These are phyloP conservation scores for Phlegmacium glaucopus DNA, from an alignment of 768 basidiomycete genomes.

Conservation along the genomic window DNA sequence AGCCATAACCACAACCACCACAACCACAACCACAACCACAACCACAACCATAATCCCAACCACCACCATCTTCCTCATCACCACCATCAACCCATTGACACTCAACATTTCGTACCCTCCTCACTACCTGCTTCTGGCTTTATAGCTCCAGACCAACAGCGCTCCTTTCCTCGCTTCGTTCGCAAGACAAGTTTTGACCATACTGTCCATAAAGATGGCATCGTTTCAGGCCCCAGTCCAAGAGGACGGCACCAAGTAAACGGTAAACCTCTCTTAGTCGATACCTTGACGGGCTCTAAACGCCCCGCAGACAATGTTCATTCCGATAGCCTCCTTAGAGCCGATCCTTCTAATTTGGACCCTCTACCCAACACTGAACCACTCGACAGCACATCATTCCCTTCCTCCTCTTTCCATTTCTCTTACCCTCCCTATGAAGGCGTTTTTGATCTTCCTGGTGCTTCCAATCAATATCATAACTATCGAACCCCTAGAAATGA, in stretches of 20 bases:
- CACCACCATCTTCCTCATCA: conserved; percentile 11
- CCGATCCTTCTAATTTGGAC: conserved; percentile 64
- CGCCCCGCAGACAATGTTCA: conserved; percentile 81
- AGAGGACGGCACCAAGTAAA: conserved; percentile 79
- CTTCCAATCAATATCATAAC: conserved; percentile 15
- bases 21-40: conserved; percentile 7
- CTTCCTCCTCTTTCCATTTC: conserved; percentile 69
- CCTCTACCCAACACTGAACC: conserved; percentile 32
- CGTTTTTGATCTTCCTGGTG: conserved; percentile 49
- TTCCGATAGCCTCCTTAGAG: conserved; percentile 74
- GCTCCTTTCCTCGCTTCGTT: conserved; percentile 77
- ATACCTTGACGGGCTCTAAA: conserved; percentile 67
- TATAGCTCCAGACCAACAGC: conserved; percentile 49
- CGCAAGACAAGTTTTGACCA: conserved; percentile 96
- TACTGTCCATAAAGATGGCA: conserved; percentile 70
- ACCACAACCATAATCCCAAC: conserved; percentile 36
- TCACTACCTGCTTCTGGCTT: conserved; percentile 73
- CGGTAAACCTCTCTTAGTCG: conserved; percentile 66
- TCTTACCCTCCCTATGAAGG: conserved; percentile 64
- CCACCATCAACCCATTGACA: conserved; percentile 2
- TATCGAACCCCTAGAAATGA: conserved; percentile 9
- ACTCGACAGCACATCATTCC: conserved; percentile 53
- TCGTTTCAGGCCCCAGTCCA: conserved; percentile 50
- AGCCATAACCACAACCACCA: conserved; percentile 3
- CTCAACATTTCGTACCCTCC: conserved; percentile 56